Conservation (phyloP, 139 green algal species). For the Auxenochlorella protothecoides region DNA sequence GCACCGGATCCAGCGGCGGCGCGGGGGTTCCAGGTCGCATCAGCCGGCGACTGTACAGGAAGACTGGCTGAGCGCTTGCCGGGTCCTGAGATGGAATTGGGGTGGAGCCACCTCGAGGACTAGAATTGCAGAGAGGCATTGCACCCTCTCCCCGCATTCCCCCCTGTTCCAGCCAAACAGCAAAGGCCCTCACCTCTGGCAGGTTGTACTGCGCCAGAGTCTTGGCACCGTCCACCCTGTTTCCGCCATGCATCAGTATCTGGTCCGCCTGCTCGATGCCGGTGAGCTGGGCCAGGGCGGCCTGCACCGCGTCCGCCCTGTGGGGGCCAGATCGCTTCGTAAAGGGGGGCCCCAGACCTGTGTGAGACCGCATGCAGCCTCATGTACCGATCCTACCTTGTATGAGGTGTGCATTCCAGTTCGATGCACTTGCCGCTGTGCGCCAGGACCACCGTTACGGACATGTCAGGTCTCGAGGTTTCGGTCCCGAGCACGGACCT, state of each 20-base stretch:
- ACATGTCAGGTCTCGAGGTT: background rate
- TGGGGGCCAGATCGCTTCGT: background rate
- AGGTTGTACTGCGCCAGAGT: constrained; percentile 58
- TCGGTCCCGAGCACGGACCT: background rate
- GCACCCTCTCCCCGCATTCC: too few relatives aligned
- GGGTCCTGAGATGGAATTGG: too few relatives aligned
- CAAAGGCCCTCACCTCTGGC: constrained; percentile 36
- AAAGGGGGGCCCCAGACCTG: too few relatives aligned
- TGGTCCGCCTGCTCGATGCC: constrained; percentile 61
- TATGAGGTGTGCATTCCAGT: constrained; percentile 35
- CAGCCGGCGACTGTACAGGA: too few relatives aligned
- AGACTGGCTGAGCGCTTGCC: too few relatives aligned
- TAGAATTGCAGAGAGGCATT: too few relatives aligned
- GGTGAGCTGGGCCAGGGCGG: constrained; percentile 59
- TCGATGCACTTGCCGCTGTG: constrained; percentile 49
- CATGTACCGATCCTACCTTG: constrained; percentile 13
- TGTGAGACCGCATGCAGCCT: too few relatives aligned
- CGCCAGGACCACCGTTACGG: constrained; percentile 31
- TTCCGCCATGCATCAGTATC: constrained; percentile 65
- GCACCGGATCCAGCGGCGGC: too few relatives aligned
- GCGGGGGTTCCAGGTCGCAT: too few relatives aligned
- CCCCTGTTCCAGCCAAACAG: too few relatives aligned
- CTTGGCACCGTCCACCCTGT: constrained; percentile 49
- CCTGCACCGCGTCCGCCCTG: constrained; percentile 72
- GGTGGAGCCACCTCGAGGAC: too few relatives aligned